A percentile compares a stretch with the other conserved stretches of the same genome.
These are phyloP conservation scores for Pleoardoris graminearum DNA, from an alignment of 2,329 filamentous ascomycete genomes.

Conservation along the genomic window DNA sequence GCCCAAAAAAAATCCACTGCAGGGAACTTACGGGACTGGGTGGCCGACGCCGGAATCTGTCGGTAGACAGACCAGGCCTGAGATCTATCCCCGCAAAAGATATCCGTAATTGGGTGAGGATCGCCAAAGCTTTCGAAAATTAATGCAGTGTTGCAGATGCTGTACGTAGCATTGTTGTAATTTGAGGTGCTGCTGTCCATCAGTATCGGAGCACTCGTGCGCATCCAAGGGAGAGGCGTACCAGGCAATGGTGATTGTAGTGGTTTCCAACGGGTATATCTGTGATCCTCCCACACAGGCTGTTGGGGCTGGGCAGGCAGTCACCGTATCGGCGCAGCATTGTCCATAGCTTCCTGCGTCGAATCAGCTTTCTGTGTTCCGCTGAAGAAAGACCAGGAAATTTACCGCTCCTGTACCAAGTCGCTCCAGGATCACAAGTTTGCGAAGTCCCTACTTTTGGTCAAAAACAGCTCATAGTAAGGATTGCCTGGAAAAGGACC, in stretches of 20 bases:
- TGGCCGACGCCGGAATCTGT: constrained; percentile 21
- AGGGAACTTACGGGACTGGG: constrained; percentile 12
- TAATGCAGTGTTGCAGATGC: constrained; percentile 36
- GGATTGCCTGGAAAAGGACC: not conserved
- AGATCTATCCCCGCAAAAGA: constrained; percentile 29
- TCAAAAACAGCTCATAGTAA: not conserved
- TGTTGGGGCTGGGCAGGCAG: constrained; percentile 30
- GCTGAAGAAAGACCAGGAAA: not conserved
- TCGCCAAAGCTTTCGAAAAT: constrained; percentile 36
- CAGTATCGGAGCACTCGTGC: not conserved
- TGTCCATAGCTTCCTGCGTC: constrained; percentile 28
- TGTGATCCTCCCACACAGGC: constrained; percentile 32
- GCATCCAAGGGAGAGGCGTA: constrained; percentile 7
- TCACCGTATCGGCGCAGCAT: constrained; percentile 30
- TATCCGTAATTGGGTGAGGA: constrained; percentile 32
- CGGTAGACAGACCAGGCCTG: constrained; percentile 35
- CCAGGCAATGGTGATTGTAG: constrained; percentile 32
- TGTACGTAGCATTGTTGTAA: constrained; percentile 22
- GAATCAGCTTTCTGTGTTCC: not conserved
- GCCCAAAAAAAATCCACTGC: no score
- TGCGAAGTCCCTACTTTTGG: constrained; percentile 26
- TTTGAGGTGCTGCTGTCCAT: constrained; percentile 24
- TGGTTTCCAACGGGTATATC: constrained; percentile 28
- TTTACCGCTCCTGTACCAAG: constrained; percentile 32
- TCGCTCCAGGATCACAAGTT: constrained; percentile 27